These are phyloP conservation scores for Trichoderma lentiforme DNA, from an alignment of 2,329 filamentous ascomycete genomes.

Conservation along the genomic window DNA sequence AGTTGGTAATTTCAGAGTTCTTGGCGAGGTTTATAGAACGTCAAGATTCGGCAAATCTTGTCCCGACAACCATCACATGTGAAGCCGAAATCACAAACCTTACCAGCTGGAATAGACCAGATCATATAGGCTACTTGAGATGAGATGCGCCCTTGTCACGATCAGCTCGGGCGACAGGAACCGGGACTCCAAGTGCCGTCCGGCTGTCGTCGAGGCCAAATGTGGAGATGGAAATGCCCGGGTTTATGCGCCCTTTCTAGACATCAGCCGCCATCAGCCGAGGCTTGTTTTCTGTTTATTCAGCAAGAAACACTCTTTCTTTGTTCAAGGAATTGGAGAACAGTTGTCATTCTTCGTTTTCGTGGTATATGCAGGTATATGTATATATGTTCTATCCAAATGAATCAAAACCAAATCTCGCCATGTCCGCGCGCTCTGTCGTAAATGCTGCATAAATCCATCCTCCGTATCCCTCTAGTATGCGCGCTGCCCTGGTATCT, in stretches of 20 bases:
- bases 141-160: not conserved
- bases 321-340: not conserved
- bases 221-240: not conserved
- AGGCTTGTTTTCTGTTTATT: not conserved
- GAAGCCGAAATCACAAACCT: not conserved
- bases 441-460: not conserved
- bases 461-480: not conserved
- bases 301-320: not conserved
- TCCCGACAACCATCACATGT: not conserved
- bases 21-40: not conserved
- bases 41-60: not conserved
- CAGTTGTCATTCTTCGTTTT: not conserved
- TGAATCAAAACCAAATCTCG: not conserved
- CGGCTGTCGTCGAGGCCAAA: not conserved
- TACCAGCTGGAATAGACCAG: not conserved
- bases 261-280: constrained; percentile 3
- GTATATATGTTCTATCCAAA: not conserved
- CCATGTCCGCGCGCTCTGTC: not conserved
- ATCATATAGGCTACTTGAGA: not conserved
- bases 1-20: not conserved
- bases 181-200: not conserved
- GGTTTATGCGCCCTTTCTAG: not conserved
- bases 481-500: constrained; percentile 2
- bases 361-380: not conserved
- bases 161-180: not conserved